A percentile compares a stretch with the other conserved stretches of the same genome.
Conservation (phyloP, 2,329 filamentous ascomycete species). For the Pseudocercospora crystallina region DNA sequence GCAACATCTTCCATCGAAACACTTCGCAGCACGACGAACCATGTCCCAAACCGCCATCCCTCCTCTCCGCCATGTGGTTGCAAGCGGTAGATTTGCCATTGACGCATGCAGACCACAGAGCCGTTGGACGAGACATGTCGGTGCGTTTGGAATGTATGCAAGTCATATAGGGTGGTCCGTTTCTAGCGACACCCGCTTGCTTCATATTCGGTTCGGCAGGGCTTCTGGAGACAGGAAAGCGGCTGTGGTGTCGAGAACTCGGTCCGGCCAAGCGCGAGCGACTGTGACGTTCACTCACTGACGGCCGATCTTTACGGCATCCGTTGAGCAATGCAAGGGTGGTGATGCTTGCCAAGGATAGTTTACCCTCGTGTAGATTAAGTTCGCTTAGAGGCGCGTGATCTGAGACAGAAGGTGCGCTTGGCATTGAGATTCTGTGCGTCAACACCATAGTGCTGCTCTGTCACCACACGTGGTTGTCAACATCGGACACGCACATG, state of each 20-base stretch:
- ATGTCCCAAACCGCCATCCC: not conserved
- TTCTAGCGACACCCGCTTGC: not conserved
- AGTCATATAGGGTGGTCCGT: conserved; percentile 4
- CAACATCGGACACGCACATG: too few relatives aligned
- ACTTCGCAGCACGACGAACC: not conserved
- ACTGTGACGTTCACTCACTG: not conserved
- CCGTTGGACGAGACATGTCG: conserved; percentile 8
- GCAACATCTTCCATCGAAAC: conserved; percentile 15
- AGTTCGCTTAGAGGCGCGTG: conserved; percentile 15
- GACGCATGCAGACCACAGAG: too few relatives aligned
- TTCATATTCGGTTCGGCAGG: conserved; percentile 11
- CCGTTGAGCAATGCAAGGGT: conserved; percentile 1
- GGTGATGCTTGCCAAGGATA: conserved; percentile 11
- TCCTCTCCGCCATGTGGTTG: conserved; percentile 40
- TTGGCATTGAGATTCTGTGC: not conserved
- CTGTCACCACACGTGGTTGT: too few relatives aligned
- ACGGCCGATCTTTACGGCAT: conserved; percentile 6
- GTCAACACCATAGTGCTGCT: not conserved
- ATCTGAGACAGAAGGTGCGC: conserved; percentile 18
- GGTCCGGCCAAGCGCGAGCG: conserved; percentile 5
- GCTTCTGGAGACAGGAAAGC: conserved; percentile 1
- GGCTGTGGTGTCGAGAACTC: conserved; percentile 7
- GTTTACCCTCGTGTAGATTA: conserved; percentile 19
- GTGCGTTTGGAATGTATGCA: conserved; percentile 36
- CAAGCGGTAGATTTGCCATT: conserved; percentile 8